phyloP scores from a whole-genome alignment of 2,329 filamentous ascomycete genomes.

The Ophiostoma angusticollis region DNA sequence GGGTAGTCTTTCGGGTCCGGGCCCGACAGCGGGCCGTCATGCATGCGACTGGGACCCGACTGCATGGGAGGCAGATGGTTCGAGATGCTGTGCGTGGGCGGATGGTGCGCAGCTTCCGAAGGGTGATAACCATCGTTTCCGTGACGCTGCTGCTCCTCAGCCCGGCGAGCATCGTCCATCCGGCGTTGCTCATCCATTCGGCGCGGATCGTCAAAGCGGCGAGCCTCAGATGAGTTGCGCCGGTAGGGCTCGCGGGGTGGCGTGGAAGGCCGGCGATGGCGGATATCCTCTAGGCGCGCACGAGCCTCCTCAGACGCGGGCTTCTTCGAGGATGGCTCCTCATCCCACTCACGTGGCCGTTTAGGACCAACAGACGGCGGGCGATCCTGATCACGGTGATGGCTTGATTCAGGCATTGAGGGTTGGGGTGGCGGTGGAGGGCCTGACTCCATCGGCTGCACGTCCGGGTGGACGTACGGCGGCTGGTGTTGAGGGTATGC shows the following conservation, averaged over 20 bases:
- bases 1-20: constrained; percentile 39
- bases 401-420: constrained; percentile 48
- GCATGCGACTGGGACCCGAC: constrained; percentile 37
- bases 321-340: constrained; percentile 69
- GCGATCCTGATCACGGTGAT: constrained; percentile 55
- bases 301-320: constrained; percentile 78
- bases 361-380: constrained; percentile 71
- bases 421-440: constrained; percentile 45
- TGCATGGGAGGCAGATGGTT: constrained; percentile 52
- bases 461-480: constrained; percentile 54
- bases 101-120: constrained; percentile 83
- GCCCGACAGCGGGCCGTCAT: constrained; percentile 35
- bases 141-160: constrained; percentile 50
- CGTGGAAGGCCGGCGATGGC: constrained; percentile 65
- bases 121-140: constrained; percentile 74
- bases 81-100: constrained; percentile 47
- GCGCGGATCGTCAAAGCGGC: constrained; percentile 51
- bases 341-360: constrained; percentile 85
- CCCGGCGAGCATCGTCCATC: constrained; percentile 37
- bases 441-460: constrained; percentile 43
- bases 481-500: constrained; percentile 67
- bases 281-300: constrained; percentile 72
- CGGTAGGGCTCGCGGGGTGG: constrained; percentile 57
- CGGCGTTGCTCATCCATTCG: constrained; percentile 49
- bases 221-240: constrained; percentile 63